Base-by-base conservation (phyloP, 345 rosid species). In the Camelina hispida region DNA sequence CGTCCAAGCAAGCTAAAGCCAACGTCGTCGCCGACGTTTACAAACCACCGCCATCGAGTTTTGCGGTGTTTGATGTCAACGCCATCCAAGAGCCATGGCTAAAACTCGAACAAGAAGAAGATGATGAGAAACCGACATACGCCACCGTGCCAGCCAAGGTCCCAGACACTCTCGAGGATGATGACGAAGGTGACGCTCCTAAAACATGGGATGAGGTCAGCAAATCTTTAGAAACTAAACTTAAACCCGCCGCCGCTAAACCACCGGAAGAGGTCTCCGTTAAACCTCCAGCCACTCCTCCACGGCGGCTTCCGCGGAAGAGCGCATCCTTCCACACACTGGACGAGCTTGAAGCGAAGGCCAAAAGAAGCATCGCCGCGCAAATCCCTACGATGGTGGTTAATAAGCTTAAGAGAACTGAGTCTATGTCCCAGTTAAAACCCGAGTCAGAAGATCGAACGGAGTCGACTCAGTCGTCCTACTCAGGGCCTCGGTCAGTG, bases 151-250 rank as follows among this genome's bases (percentile, higher is more conserved):
- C 90, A 0, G 78, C 80, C 32, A 71, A 74, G 0, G 69, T 89
- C 30, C 84, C 83, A 4, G 53, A 62, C 1, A 28, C 38, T 28
- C 60, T 55, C 17, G 17, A 28, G 8, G 90, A 91, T 34, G 92
- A 88, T 75, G 87, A 86, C 71, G 76, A 76, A 37, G 84, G 85
- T 2, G 13, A 83, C 10, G 77, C 88, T 68, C 96, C 98, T 72
- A 88, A 82, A 51, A 83, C 99, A 5, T 93, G 99, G 98, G 93
- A 86, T 13, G 99, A 96, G 40, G 96, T 96, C 51, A 93, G 96
- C 63, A 93, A 91, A 68, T 88, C 93, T 17, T 78, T 96, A 0
- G 87, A 88, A 69, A 85, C 71, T 2, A 63, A 87, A 72, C 88
- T 90, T 54, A 87, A 90, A 70, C 87, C 92, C 4, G 25, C 72